These are phyloP conservation scores for Emericellopsis atlantica DNA, from an alignment of 2,329 filamentous ascomycete genomes.

Conservation along the genomic window DNA sequence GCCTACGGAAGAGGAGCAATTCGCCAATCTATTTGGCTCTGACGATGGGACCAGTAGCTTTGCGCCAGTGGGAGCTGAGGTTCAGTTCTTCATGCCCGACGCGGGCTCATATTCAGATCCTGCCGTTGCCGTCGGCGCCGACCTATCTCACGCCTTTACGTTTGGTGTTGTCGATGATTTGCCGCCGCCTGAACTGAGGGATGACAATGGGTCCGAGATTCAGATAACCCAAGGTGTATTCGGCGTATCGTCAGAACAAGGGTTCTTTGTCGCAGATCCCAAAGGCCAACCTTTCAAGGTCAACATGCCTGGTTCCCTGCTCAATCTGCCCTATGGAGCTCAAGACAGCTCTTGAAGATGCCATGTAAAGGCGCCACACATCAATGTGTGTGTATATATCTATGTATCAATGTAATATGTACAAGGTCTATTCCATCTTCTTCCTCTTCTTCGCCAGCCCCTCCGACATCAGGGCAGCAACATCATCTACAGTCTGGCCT, in stretches of 20 bases:
- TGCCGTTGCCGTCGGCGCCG: neutral
- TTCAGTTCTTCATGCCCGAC: conserved; percentile 48
- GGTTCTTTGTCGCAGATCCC: conserved; percentile 36
- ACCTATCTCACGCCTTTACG: conserved; percentile 8
- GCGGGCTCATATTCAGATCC: neutral
- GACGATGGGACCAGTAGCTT: conserved; percentile 27
- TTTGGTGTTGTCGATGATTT: conserved; percentile 18
- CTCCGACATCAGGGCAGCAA: conserved; percentile 34
- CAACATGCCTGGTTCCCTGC: conserved; percentile 19
- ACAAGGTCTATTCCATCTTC: conserved; percentile 11
- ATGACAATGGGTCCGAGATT: neutral
- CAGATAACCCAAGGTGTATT: conserved; percentile 27
- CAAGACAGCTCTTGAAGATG: no score
- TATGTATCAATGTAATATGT: neutral
- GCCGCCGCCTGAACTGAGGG: neutral
- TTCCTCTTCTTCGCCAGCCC: conserved; percentile 32
- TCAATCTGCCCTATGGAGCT: conserved; percentile 9
- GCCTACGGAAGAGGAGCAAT: conserved; percentile 31
- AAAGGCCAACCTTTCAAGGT: conserved; percentile 16
- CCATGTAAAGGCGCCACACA: no score
- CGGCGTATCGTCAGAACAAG: conserved; percentile 49
- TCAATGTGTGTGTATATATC: no score
- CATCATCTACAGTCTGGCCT: conserved; percentile 44
- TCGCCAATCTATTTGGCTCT: conserved; percentile 39
- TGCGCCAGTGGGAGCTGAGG: conserved; percentile 47